phyloP scores from a whole-genome alignment of 768 basidiomycete genomes.

The Suillus lakei region DNA sequence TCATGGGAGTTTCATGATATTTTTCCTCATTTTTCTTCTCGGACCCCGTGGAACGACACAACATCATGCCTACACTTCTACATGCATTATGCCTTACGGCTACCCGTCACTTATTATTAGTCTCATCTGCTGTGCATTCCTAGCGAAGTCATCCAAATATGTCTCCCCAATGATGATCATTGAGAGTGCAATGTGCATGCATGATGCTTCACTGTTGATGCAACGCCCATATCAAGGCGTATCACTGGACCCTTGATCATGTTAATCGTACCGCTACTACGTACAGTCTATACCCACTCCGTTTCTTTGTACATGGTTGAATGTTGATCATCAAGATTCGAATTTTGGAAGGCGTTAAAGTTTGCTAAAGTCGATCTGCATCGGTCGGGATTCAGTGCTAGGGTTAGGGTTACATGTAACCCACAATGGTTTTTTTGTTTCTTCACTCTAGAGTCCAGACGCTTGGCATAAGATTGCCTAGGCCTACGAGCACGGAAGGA shows the following conservation, averaged over 20 bases:
- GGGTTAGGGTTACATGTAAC: constrained; percentile 1
- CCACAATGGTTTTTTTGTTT: not conserved
- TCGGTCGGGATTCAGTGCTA: not conserved
- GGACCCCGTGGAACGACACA: not conserved
- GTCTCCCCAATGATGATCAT: not conserved
- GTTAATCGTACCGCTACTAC: not conserved
- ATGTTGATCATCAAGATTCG: not conserved
- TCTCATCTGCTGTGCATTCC: not conserved
- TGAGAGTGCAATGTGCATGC: not conserved
- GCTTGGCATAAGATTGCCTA: not conserved
- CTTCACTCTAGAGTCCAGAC: not conserved
- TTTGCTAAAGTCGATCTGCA: not conserved
- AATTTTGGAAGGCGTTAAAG: not conserved
- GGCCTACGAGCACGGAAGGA: not conserved
- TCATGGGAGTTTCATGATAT: not conserved
- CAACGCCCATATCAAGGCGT: not conserved
- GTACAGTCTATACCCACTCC: not conserved
- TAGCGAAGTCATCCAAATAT: not conserved
- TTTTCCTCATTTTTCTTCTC: not conserved
- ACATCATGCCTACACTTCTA: not conserved
- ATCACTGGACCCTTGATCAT: not conserved
- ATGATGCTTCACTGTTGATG: not conserved
- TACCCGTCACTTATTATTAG: not conserved
- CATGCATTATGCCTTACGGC: not conserved
- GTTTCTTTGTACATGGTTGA: not conserved